Base-by-base conservation (phyloP, 1,284 basidiomycete species). In the Earliella scabrosa region DNA sequence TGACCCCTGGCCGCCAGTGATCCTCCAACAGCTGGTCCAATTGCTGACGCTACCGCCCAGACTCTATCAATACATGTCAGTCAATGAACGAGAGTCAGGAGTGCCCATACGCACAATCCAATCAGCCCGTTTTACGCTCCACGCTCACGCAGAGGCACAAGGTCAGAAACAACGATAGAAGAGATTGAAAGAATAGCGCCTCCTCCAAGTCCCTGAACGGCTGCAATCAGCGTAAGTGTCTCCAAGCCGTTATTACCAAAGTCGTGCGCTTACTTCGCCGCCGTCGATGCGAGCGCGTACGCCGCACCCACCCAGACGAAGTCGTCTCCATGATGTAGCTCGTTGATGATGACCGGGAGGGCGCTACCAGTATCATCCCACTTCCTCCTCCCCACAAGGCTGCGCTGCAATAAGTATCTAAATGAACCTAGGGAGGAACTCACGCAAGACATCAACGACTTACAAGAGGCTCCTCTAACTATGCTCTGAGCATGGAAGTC, bases 201-300 rank as follows among this genome's bases (percentile, higher is more conserved):
- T 4, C 76, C 77, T 8, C 82, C 81, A 36, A 81, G 63, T 14
- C 81, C 80, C 56, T 82, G 80, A 9, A 82, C 63, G 2, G 73
- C 58, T 55, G 34, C n/a, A 13, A 38, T 6, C 10, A 5, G 2
- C 3, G 16, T 34, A 2, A 34, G 32, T 5, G 34, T 52, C 2
- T 6, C n/a, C 27, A 18, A 31, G 18, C 16, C 23, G n/a, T 8
- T n/a, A n/a, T n/a, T n/a, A n/a, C n/a, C n/a, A n/a, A n/a, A n/a
- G n/a, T n/a, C n/a, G n/a, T n/a, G n/a, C n/a, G 52, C 60, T 11
- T 32, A 62, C 60, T 54, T n/a, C 79, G 66, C 2, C 1, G 69
- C 70, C 1, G 71, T 67, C 13, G 65, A 65, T 0, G 67, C 64
- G 20, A 73, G 65, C 1, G 65, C 53, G 39, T 70, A 71, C 6